A percentile compares a stretch with the other conserved stretches of the same genome.
phyloP scores from a whole-genome alignment of 2,329 filamentous ascomycete genomes.

The Neopestalotiopsis sp. region DNA sequence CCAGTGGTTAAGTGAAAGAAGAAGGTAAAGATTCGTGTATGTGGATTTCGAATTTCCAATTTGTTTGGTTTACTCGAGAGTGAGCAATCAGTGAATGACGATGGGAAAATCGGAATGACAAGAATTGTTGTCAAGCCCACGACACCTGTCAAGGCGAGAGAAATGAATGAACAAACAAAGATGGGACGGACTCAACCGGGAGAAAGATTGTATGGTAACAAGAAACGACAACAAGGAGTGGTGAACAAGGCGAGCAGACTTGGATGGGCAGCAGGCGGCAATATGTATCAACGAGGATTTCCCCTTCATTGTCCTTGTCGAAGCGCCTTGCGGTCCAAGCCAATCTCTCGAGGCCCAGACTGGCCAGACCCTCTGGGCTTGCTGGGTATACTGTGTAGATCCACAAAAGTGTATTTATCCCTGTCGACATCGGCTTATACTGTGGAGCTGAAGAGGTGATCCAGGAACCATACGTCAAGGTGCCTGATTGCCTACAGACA shows the following conservation, averaged over 20 bases:
- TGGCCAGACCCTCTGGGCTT: too few relatives aligned
- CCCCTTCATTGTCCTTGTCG: not conserved
- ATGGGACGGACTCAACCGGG: slow-evolving; percentile 15
- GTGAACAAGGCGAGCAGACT: not conserved
- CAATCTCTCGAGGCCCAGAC: not conserved
- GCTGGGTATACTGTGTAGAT: not conserved
- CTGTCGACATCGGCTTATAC: not conserved
- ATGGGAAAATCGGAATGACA: not conserved
- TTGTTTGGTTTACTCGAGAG: not conserved
- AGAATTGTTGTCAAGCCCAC: not conserved
- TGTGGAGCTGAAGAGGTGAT: not conserved
- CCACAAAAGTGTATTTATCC: not conserved
- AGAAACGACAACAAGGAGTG: not conserved
- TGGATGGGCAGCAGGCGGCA: too few relatives aligned
- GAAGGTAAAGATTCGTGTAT: not conserved
- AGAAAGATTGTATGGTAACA: not conserved
- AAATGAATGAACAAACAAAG: slow-evolving; percentile 16
- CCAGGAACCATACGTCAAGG: not conserved
- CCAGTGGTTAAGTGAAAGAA: not conserved
- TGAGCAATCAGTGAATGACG: not conserved
- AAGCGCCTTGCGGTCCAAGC: not conserved
- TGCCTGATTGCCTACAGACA: too few relatives aligned
- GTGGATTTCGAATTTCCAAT: not conserved
- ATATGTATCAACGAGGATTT: not conserved
- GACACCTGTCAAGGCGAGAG: slow-evolving; percentile 2